phyloP scores from a whole-genome alignment of 192 early-diverging fungal genomes.

The Coemansia sp. region DNA sequence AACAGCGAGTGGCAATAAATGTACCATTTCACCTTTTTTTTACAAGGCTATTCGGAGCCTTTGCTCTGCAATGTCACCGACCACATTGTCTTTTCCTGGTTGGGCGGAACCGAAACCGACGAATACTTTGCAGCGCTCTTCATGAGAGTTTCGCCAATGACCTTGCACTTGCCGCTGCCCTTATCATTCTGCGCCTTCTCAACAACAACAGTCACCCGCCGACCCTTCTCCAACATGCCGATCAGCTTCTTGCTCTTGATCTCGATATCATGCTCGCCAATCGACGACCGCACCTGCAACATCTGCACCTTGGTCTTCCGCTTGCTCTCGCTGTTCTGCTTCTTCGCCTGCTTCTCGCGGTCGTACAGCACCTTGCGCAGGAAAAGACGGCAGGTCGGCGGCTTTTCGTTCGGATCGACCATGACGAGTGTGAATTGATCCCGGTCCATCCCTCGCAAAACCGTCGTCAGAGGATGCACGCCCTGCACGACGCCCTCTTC shows the following conservation, averaged over 20 bases:
- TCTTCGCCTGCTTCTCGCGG: conserved; percentile 23
- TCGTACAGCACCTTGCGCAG: conserved; percentile 40
- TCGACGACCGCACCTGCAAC: conserved; percentile 9
- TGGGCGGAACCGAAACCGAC: not conserved
- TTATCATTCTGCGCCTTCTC: conserved; percentile 5
- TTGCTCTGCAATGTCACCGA: not conserved
- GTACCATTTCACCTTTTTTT: too few relatives aligned
- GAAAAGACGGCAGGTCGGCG: conserved; percentile 38
- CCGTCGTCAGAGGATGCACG: conserved; percentile 11
- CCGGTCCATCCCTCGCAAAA: conserved; percentile 25
- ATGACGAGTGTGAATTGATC: conserved; percentile 17
- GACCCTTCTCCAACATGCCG: conserved; percentile 21
- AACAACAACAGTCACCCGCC: conserved; percentile 19
- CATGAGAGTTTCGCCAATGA: not conserved
- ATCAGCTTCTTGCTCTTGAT: conserved; percentile 19
- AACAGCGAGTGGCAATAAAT: too few relatives aligned
- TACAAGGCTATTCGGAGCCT: too few relatives aligned
- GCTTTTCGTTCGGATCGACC: conserved; percentile 15
- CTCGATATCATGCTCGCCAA: conserved; percentile 26
- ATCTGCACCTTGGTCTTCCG: conserved; percentile 18
- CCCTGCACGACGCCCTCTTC: conserved; percentile 17
- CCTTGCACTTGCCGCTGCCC: not conserved
- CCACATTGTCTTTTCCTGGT: not conserved
- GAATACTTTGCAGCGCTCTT: not conserved
- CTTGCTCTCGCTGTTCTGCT: conserved; percentile 4